Base-by-base conservation (phyloP, 176 grass and related monocot species). In the Cenchrus fungigraminus region DNA sequence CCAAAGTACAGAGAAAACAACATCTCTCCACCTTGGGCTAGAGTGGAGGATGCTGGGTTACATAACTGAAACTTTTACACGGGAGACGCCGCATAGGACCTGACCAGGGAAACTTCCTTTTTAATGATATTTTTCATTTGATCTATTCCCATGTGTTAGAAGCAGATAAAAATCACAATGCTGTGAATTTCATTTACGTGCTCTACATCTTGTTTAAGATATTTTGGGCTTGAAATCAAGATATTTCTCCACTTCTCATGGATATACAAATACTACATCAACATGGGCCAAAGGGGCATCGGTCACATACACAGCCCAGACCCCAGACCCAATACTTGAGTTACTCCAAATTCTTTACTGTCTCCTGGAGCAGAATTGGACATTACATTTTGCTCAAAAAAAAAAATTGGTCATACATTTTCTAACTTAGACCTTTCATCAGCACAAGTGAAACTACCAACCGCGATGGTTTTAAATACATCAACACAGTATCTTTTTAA, bases 391-490 rank as follows among this genome's bases (percentile, higher is more conserved):
- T 76, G 57, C 19, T 59, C 52, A 57, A 20, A 59, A 59, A 58
- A 20, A 20, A 20, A 20, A 16, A 57, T 57, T 76, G 54, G 55
- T 14, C 16, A 20, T n/a, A 40, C 9, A 37, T 57, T 40, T 76
- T 57, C 52, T 44, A 59, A 60, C 17, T 61, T 77, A 19, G 56
- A 60, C 32, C 34, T 60, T 82, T 82, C 25, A 47, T 14, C n/a
- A 47, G 6, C 40, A 82, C 51, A 59, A 72, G 57, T 19, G 14
- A 59, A 60, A 71, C 14, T 58, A 71, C 7, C 45, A 22, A 16
- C 3, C 7, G 5, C 8, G 1, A 66, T 66, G 43, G 44, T 43
- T 8, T 31, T 34, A 31, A 47, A 66, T 44, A 13, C n/a, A 78
- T 64, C 12, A 15, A 47, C 12, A 42, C 19, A 31, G 7, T 29